phyloP scores from a whole-genome alignment of 257 asterid species.

The Salvia hispanica region DNA sequence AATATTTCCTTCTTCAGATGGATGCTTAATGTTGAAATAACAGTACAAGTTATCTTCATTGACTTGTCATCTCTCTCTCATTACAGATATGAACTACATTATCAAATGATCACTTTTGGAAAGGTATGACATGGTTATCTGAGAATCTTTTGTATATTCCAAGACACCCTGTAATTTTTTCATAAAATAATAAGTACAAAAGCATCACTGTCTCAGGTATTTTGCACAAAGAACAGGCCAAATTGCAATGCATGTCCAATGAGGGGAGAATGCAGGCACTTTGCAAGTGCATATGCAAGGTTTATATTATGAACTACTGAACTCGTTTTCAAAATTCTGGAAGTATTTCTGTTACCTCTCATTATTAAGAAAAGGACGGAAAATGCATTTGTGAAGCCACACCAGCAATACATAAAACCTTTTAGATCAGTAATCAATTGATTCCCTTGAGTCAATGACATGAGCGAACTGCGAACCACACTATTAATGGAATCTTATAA shows the following conservation, averaged over 20 bases:
- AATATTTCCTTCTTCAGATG: not conserved
- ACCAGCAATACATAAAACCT: not conserved
- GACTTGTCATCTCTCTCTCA: slow-evolving; percentile 26
- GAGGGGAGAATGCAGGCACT: slow-evolving; percentile 83
- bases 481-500: slow-evolving; percentile 29
- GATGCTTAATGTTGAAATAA: slow-evolving; percentile 3
- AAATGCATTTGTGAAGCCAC: slow-evolving; percentile 20
- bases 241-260: slow-evolving; percentile 85
- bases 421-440: slow-evolving; percentile 7
- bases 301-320: slow-evolving; percentile 30
- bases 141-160: not conserved
- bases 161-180: slow-evolving; percentile 4
- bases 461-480: slow-evolving; percentile 14
- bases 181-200: not conserved
- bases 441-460: not conserved
- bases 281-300: slow-evolving; percentile 81
- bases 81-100: slow-evolving; percentile 79
- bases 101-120: slow-evolving; percentile 81
- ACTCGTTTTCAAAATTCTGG: slow-evolving; percentile 10
- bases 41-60: slow-evolving; percentile 21
- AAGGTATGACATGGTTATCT: slow-evolving; percentile 48
- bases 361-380: slow-evolving; percentile 7
- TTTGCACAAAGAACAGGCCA: slow-evolving; percentile 80
- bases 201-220: slow-evolving; percentile 48
- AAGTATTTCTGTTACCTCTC: not conserved